Base-by-base conservation (phyloP, 83 land plant genomes). In the Larix sibirica region DNA sequence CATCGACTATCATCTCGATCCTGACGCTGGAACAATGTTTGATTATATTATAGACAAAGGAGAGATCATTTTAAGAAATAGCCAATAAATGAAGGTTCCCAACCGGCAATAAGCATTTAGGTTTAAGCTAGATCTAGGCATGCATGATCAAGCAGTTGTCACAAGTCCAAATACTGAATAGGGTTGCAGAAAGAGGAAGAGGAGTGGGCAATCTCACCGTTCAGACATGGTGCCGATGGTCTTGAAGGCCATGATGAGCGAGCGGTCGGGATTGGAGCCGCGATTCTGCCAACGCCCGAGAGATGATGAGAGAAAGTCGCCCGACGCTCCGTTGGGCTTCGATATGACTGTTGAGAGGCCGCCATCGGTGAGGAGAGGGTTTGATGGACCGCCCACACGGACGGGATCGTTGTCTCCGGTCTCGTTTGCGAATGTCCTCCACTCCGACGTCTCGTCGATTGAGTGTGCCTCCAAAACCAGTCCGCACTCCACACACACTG, bases 311-410 rank as follows among this genome's bases (percentile, higher is more conserved):
- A 90, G 86, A 80, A 91, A 95, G 23, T 96, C 97, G 3, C 90
- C 90, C 36, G 88, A 90, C 65, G 90, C 83, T 6, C 96, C 99
- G 69, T 93, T 95, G 36, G 96, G 89, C 87, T 89, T 93, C 44
- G 96, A 85, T 20, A 95, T 96, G 59, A 93, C 95, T 33, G 99
- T 96, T 36, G 96, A 88, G 6, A 96, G 89, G 7, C 93, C 99
- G 2, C 94, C 93, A 62, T 95, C 93, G 23, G 93, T 84, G 16
- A 95, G 86, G 7, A 96, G 88, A 2, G 99, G 99, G 73, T 96
- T 96, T 3, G 92, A 81, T 9, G 99, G 99, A 4, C 99, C 97
- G 3, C 99, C 99, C 4, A 96, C 99, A 85, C 97, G 99, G n/a
- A 90, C 92, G 14, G 97, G 97, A 76, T 96, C 97, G 47, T 95